Evolutionary conservation across 805 yeast species (phyloP).

Genomic region (Maudiozyma bulderi): DNA sequence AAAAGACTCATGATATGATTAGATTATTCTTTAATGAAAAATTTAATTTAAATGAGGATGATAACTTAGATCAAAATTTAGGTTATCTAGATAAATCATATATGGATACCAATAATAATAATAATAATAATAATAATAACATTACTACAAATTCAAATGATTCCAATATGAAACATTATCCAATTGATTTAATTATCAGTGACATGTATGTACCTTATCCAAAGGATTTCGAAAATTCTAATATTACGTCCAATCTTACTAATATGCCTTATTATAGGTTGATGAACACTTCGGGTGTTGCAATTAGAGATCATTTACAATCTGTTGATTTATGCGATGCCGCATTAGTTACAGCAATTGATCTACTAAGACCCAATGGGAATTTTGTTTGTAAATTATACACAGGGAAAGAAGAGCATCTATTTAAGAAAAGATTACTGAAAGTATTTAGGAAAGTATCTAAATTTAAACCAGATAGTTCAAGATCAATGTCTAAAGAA

Average conservation of each 20-base stretch:
- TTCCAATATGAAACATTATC: slow-evolving; percentile 23
- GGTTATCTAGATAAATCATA: slow-evolving; percentile 16
- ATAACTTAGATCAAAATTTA: slow-evolving; percentile 17
- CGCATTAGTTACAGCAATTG: slow-evolving; percentile 67
- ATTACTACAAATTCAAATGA: neutral
- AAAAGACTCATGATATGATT: slow-evolving; percentile 49
- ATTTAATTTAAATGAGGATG: slow-evolving; percentile 25
- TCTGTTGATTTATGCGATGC: slow-evolving; percentile 90
- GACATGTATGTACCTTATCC: slow-evolving; percentile 73
- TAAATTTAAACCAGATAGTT: slow-evolving; percentile 72
- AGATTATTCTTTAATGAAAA: slow-evolving; percentile 37
- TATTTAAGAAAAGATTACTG: slow-evolving; percentile 50
- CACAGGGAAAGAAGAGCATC: slow-evolving; percentile 68
- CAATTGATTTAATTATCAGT: slow-evolving; percentile 62
- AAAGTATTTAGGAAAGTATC: slow-evolving; percentile 52
- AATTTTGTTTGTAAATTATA: slow-evolving; percentile 72
- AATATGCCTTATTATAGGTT: slow-evolving; percentile 80
- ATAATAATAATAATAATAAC: neutral
- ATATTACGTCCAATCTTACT: slow-evolving; percentile 46
- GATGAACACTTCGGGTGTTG: slow-evolving; percentile 82
- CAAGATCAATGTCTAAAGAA: slow-evolving; percentile 72
- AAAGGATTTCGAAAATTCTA: slow-evolving; percentile 21
- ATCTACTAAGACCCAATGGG: slow-evolving; percentile 63
- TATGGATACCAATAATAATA: slow-evolving; percentile 5
- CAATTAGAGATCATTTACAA: slow-evolving; percentile 68